A percentile compares a stretch with the other conserved stretches of the same genome.
These are phyloP conservation scores for Moricandia arvensis DNA, from an alignment of 345 rosid species.

Conservation along the genomic window DNA sequence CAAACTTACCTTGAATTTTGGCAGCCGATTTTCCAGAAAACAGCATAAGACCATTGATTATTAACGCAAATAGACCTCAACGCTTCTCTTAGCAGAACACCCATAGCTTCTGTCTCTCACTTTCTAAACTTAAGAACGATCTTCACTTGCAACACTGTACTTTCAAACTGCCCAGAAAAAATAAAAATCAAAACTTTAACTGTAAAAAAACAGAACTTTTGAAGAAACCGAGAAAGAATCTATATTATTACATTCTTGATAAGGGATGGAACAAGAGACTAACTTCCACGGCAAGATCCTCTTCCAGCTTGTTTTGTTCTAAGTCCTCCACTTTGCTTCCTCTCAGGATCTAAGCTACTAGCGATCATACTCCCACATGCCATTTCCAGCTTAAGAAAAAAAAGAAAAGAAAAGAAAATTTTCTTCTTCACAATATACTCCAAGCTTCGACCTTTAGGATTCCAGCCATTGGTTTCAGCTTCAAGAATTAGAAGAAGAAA, in stretches of 20 bases:
- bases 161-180: conserved; percentile 11
- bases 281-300: conserved; percentile 99
- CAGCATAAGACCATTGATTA: conserved; percentile 85
- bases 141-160: conserved; percentile 28
- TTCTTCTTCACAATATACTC: conserved; percentile 39
- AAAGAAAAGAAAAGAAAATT: background rate
- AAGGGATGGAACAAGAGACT: conserved; percentile 41
- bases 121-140: conserved; percentile 15
- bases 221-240: background rate
- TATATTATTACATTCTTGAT: conserved; percentile 31
- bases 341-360: conserved; percentile 85
- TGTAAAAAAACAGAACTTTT: background rate
- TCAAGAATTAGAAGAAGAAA: background rate
- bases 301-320: conserved; percentile 95
- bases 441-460: conserved; percentile 51
- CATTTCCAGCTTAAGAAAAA: conserved; percentile 39
- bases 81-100: conserved; percentile 68
- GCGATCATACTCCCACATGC: conserved; percentile 59
- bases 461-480: conserved; percentile 49
- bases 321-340: conserved; percentile 88
- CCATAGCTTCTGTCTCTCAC: conserved; percentile 48
- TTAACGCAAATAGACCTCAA: conserved; percentile 71
- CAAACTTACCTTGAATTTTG: conserved; percentile 61
- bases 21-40: conserved; percentile 93
- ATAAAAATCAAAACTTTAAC: conserved; percentile 11